Evolutionary conservation across 768 basidiomycete species (phyloP), one percentile per base, ranked within the genome.

Genomic region (Xerocomus spinulosus): DNA sequence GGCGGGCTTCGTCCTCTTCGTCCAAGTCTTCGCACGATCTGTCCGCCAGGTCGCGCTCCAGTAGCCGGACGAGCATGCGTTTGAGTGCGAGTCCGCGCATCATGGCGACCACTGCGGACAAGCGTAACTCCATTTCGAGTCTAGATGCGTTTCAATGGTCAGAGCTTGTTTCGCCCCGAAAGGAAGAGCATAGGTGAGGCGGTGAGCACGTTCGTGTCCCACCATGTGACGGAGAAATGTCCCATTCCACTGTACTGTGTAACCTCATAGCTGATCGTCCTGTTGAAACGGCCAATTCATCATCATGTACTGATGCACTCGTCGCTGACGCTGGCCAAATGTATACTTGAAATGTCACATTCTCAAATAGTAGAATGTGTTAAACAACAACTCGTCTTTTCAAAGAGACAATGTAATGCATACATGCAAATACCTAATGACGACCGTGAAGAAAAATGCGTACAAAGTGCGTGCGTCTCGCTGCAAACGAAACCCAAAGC

Each of bases 1-100:
- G 89, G 2, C 80, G 87, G 18, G 83, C 85, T 3, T 88, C 87
- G 0, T 88, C 86, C 0, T 66, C 83, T 3, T 85, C 86, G 3
- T 82, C 83, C 2, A 73, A 76, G 7, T 73, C 76, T 0, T 73
- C 75, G n/a, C 63, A 51, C 39, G 75, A 73, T 52, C 56, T 70
- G 28, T 53, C 58, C 13, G 62, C 46, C 2, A 62, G 68, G 48
- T 75, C 74, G 21, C 68, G 73, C 21, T 73, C 75, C 10, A 71
- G 66, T 60, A 75, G 74, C 57, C 62, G 72, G 17, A 70, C 71
- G 28, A 66, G 72, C 44, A 48, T 69, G 29, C 66, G 66, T 30
- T 42, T 67, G 46, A 67, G 66, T 30, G 52, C 55, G 13, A 66
- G 66, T 46, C 67, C 68, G 17, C 63, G 66, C 17, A 59, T 68